A percentile compares a stretch with the other conserved stretches of the same genome.
phyloP scores from a whole-genome alignment of 768 basidiomycete genomes.

The Auriscalpium microsporum region DNA sequence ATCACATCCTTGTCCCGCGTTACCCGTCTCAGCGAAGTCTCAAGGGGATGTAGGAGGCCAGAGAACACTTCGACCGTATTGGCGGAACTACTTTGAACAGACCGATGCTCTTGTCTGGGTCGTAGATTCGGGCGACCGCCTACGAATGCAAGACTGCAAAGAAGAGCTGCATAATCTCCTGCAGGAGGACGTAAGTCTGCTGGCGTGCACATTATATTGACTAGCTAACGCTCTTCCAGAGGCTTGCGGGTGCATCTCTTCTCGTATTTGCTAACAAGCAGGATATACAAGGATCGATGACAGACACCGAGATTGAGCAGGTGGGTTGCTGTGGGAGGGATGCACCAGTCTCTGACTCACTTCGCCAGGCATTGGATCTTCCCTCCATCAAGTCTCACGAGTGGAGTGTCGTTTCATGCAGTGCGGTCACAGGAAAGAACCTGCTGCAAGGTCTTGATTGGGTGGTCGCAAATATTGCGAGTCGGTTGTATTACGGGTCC shows the following conservation, averaged over 20 bases:
- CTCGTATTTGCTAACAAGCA: constrained; percentile 98
- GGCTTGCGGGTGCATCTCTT: constrained; percentile 90
- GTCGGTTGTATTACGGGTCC: constrained; percentile 77
- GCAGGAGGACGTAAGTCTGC: constrained; percentile 69
- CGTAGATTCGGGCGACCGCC: constrained; percentile 88
- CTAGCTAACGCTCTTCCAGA: constrained; percentile 34
- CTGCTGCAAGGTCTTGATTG: constrained; percentile 83
- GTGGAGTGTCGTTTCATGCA: constrained; percentile 88
- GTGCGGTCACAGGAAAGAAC: constrained; percentile 84
- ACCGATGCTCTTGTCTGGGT: constrained; percentile 99
- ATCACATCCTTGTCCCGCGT: not conserved
- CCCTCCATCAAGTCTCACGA: constrained; percentile 76
- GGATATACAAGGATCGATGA: constrained; percentile 84
- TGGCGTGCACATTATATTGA: not conserved
- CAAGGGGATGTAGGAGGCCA: constrained; percentile 96
- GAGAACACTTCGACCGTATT: constrained; percentile 90
- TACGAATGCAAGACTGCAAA: constrained; percentile 86
- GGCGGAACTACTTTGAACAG: constrained; percentile 98
- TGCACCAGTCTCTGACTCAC: not conserved
- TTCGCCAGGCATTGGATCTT: constrained; percentile 66
- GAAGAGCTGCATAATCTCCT: constrained; percentile 80
- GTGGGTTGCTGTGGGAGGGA: constrained; percentile 37
- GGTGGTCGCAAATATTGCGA: constrained; percentile 84
- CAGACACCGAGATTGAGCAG: constrained; percentile 70
- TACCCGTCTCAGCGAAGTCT: not conserved